phyloP scores from a whole-genome alignment of 208 protist genomes.

The Leishmania martiniquensis region DNA sequence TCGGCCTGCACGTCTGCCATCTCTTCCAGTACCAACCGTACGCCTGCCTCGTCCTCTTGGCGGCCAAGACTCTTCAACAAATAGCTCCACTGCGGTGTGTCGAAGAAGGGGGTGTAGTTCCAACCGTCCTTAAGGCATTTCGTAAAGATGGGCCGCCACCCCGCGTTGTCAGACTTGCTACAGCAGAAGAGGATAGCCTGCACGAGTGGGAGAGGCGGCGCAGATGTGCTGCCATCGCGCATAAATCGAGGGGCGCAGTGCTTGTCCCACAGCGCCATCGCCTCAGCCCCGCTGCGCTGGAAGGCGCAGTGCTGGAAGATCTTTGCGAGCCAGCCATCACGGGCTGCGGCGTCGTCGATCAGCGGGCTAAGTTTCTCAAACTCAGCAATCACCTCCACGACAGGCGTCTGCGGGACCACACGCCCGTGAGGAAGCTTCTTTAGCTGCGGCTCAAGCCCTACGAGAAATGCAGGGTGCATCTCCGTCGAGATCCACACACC shows the following conservation, averaged over 20 bases:
- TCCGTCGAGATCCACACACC: constrained; percentile 86
- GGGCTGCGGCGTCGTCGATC: constrained; percentile 65
- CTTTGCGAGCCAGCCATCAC: constrained; percentile 86
- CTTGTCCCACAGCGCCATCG: constrained; percentile 74
- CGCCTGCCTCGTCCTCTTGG: constrained; percentile 78
- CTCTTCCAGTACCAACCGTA: constrained; percentile 78
- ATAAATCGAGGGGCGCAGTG: constrained; percentile 73
- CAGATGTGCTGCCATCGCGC: constrained; percentile 28
- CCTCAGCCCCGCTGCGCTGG: constrained; percentile 61
- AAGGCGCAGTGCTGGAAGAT: constrained; percentile 89
- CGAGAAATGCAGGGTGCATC: constrained; percentile 79
- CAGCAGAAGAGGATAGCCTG: constrained; percentile 85
- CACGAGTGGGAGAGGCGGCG: constrained; percentile 71
- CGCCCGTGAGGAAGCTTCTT: constrained; percentile 84
- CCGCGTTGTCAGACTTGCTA: constrained; percentile 65
- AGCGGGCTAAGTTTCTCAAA: constrained; percentile 66
- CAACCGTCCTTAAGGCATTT: constrained; percentile 79
- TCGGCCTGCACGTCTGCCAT: constrained; percentile 90
- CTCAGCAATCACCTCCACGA: constrained; percentile 77
- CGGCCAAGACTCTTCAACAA: constrained; percentile 81
- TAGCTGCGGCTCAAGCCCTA: constrained; percentile 82
- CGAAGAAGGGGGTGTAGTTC: constrained; percentile 87
- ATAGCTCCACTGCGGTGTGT: constrained; percentile 85
- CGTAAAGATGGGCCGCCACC: constrained; percentile 77
- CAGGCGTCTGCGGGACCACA: constrained; percentile 69